Conservation (phyloP, 169 alveolate species). For the Fabrea salina region DNA sequence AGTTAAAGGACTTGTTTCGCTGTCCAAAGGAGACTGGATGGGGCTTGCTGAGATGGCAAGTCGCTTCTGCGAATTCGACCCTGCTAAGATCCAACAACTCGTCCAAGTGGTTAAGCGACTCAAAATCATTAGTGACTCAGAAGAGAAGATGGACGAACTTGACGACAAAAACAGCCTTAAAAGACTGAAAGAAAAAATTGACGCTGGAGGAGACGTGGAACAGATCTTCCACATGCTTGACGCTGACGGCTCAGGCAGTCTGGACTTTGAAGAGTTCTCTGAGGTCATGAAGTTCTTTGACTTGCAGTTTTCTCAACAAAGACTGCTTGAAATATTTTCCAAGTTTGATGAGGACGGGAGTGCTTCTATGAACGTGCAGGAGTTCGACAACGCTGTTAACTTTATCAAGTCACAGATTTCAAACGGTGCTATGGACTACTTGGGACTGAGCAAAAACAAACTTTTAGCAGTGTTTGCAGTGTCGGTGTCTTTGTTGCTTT, state of each 20-base stretch:
- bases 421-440: slow-evolving; percentile 17
- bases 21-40: neutral
- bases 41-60: slow-evolving; percentile 11
- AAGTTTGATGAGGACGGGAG: slow-evolving; percentile 27
- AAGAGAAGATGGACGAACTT: neutral
- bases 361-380: slow-evolving; percentile 30
- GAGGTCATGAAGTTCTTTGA: slow-evolving; percentile 37
- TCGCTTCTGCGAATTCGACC: slow-evolving; percentile 1
- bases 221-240: slow-evolving; percentile 30
- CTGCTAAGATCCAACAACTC: neutral
- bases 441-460: slow-evolving; percentile 32
- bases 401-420: slow-evolving; percentile 23
- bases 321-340: slow-evolving; percentile 16
- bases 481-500: slow-evolving; percentile 10
- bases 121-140: neutral
- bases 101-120: neutral
- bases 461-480: neutral
- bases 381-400: slow-evolving; percentile 23
- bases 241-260: slow-evolving; percentile 30
- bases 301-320: slow-evolving; percentile 1
- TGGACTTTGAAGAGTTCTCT: slow-evolving; percentile 33
- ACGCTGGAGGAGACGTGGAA: neutral
- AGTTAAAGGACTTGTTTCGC: slow-evolving; percentile 14
- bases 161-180: neutral
- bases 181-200: neutral